A percentile compares a stretch with the other conserved stretches of the same genome.
These are phyloP conservation scores for Sporothrix pallida DNA, from an alignment of 2,329 filamentous ascomycete genomes.

Conservation along the genomic window DNA sequence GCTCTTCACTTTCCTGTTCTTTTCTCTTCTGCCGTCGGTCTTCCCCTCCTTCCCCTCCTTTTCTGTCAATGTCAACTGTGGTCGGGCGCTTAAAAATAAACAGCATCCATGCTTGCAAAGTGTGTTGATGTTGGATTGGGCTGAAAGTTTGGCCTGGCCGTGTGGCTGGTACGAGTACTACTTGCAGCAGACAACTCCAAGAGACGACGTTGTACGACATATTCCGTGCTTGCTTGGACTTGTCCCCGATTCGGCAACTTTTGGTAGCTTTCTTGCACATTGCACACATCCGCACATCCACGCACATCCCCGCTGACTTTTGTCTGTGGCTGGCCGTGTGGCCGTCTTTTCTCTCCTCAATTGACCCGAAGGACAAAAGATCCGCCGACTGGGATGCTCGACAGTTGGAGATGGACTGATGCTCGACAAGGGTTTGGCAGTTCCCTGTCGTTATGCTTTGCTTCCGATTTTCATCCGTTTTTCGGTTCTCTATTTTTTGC, in stretches of 20 bases:
- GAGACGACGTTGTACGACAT: not conserved
- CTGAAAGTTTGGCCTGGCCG: not conserved
- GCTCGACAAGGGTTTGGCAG: conserved; percentile 5
- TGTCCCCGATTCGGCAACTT: conserved; percentile 4
- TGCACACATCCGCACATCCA: not conserved
- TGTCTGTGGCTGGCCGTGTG: not conserved
- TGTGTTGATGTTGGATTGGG: not conserved
- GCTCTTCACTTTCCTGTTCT: not conserved
- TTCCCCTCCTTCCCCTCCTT: not conserved
- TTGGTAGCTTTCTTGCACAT: not conserved
- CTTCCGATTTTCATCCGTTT: not conserved
- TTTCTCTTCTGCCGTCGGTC: not conserved
- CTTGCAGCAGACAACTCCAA: not conserved
- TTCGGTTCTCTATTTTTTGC: too few species aligned
- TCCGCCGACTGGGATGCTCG: not conserved
- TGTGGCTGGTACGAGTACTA: not conserved
- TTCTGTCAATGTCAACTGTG: not conserved
- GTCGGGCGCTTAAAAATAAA: conserved; percentile 18
- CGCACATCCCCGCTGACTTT: not conserved
- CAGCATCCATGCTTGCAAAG: not conserved
- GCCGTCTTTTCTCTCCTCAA: not conserved
- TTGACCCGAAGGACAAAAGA: conserved; percentile 21
- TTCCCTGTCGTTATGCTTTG: not conserved
- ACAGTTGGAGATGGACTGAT: too few species aligned
- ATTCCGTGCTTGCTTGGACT: not conserved